Conservation (phyloP, 1,284 basidiomycete genomes). For the Ceraceosorus guamensis region DNA sequence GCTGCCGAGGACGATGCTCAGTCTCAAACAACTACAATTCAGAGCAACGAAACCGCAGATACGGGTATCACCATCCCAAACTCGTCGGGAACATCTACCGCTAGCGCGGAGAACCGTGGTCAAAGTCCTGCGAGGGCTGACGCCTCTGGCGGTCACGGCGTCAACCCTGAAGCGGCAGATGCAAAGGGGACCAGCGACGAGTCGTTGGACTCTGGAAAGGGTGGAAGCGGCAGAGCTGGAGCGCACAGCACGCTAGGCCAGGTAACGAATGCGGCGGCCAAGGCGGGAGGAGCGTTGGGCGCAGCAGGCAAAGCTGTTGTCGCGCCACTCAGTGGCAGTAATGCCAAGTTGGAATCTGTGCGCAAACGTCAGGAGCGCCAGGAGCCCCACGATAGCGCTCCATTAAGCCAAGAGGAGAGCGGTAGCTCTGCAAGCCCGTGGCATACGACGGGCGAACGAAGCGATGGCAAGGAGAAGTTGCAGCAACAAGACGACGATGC, state of each 20-base stretch:
- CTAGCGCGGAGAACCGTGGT: conserved; percentile 1
- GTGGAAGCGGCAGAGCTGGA: conserved; percentile 19
- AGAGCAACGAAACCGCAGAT: background rate
- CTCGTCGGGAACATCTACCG: background rate
- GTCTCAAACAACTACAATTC: background rate
- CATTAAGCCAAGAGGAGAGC: conserved; percentile 8
- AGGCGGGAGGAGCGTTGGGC: conserved; percentile 63
- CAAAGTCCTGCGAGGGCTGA: too few species aligned
- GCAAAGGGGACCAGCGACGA: conserved; percentile 16
- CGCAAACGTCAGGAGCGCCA: conserved; percentile 6
- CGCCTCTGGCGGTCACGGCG: background rate
- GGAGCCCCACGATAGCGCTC: background rate
- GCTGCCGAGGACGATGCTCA: background rate
- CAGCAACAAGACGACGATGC: background rate
- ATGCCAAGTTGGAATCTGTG: conserved; percentile 20
- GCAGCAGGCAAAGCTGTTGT: conserved; percentile 40
- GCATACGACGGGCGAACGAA: background rate
- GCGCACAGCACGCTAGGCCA: conserved; percentile 16
- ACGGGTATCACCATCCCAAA: conserved; percentile 3
- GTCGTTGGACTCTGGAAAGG: conserved; percentile 16
- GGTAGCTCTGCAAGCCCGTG: conserved; percentile 1
- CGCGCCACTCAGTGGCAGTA: conserved; percentile 9
- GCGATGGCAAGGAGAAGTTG: background rate
- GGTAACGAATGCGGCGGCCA: conserved; percentile 51
- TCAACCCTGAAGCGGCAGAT: conserved; percentile 2